phyloP scores from a whole-genome alignment of 352 stramenopile species.

The Aphanomyces astaci region DNA sequence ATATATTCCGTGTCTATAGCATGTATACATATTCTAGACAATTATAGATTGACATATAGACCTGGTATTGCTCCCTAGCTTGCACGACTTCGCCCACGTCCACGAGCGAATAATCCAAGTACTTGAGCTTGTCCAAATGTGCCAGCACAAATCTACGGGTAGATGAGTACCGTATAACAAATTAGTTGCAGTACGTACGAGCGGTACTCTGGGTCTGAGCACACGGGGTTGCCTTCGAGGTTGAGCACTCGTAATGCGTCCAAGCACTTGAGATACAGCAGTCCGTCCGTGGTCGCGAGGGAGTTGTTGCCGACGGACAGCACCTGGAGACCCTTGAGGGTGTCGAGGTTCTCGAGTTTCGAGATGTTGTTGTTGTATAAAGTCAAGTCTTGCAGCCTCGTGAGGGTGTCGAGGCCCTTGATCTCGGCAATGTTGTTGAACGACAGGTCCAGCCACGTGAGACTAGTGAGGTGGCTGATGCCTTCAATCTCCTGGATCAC shows the following conservation, averaged over 20 bases:
- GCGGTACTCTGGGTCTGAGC: conserved; percentile 86
- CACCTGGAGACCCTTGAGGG: conserved; percentile 85
- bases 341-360: conserved; percentile 87
- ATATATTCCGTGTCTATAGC: too few relatives aligned
- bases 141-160: conserved; percentile 86
- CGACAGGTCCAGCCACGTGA: conserved; percentile 90
- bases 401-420: conserved; percentile 85
- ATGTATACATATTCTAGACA: too few relatives aligned
- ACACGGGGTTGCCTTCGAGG: conserved; percentile 89
- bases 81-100: conserved; percentile 67
- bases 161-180: too few relatives aligned
- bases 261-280: conserved; percentile 76
- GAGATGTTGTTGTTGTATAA: conserved; percentile 92
- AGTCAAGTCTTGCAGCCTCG: conserved; percentile 85
- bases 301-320: conserved; percentile 90
- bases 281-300: conserved; percentile 59
- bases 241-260: conserved; percentile 87
- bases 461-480: conserved; percentile 72
- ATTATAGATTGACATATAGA: too few relatives aligned
- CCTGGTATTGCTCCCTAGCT: conserved; percentile 86
- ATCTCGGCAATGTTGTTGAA: conserved; percentile 93
- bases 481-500: conserved; percentile 88
- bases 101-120: conserved; percentile 89
- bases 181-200: conserved; percentile 39
- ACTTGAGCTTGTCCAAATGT: conserved; percentile 89